Percentiles rank a stretch among this genome's conserved stretches.
phyloP scores from a whole-genome alignment of 176 grass and related monocot species.

The Themeda triandra region DNA sequence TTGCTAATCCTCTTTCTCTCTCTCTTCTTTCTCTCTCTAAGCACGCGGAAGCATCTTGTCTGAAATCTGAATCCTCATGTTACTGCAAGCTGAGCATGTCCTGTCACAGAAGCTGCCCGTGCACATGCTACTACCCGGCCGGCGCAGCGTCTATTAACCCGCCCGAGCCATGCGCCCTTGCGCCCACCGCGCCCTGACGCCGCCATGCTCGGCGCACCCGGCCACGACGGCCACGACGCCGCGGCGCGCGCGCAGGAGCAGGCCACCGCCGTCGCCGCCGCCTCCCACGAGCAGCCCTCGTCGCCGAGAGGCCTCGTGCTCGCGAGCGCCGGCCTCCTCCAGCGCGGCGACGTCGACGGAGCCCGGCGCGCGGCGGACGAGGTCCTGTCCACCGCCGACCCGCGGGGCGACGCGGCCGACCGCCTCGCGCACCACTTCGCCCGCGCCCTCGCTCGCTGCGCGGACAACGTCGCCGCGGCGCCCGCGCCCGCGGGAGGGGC shows the following conservation, averaged over 20 bases:
- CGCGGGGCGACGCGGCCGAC: constrained; percentile 63
- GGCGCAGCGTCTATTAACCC: constrained; percentile 52
- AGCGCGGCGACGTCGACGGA: constrained; percentile 49
- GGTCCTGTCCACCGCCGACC: constrained; percentile 37
- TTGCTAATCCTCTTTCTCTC: neutral
- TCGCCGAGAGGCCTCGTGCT: constrained; percentile 47
- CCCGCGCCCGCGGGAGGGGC: neutral
- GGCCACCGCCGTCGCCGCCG: neutral
- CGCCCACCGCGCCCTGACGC: constrained; percentile 25
- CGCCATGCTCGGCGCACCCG: constrained; percentile 41
- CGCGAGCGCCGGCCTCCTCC: constrained; percentile 55
- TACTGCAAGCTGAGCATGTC: constrained; percentile 79
- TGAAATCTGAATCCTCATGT: constrained; percentile 25
- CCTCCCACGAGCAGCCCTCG: neutral
- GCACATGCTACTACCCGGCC: constrained; percentile 9
- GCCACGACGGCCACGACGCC: constrained; percentile 5
- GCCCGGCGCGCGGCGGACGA: constrained; percentile 33
- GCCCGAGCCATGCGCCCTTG: constrained; percentile 25
- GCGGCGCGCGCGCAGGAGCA: neutral
- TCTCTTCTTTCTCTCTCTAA: constrained; percentile 7
- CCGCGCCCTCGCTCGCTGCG: constrained; percentile 51
- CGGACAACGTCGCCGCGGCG: neutral
- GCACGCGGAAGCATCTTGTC: neutral
- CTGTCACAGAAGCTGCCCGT: constrained; percentile 63
- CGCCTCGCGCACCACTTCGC: constrained; percentile 81